These are phyloP conservation scores for Persicaria maculosa DNA, from an alignment of 148 eudicot genomes.

Conservation along the genomic window DNA sequence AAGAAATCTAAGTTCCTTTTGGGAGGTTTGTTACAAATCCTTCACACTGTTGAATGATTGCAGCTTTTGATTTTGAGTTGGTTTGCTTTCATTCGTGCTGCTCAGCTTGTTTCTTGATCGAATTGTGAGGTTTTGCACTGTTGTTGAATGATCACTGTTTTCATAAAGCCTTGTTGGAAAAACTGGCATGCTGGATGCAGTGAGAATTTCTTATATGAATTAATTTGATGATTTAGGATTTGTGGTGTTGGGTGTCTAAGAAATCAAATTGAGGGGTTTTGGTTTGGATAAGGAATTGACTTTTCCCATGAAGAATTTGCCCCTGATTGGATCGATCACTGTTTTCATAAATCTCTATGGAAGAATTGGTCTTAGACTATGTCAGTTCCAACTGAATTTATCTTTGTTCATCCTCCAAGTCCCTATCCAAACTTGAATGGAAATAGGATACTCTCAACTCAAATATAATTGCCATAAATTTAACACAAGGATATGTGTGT, in stretches of 20 bases:
- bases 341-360: neutral
- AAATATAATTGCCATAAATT: too few relatives aligned
- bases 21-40: constrained; percentile 7
- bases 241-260: neutral
- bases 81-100: neutral
- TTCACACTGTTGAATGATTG: neutral
- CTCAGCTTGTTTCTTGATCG: neutral
- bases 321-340: too few relatives aligned
- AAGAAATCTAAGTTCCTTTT: constrained; percentile 9
- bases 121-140: neutral
- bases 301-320: too few relatives aligned
- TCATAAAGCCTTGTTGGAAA: too few relatives aligned
- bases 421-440: too few relatives aligned
- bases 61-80: too few relatives aligned
- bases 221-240: neutral
- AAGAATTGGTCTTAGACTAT: neutral
- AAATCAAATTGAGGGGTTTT: neutral
- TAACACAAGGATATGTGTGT: too few relatives aligned
- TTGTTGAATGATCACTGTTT: too few relatives aligned
- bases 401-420: neutral
- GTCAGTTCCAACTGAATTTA: neutral
- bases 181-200: too few relatives aligned
- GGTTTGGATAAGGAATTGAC: neutral
- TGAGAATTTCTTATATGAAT: neutral
- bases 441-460: too few relatives aligned